These are phyloP conservation scores for Phytophthora chlamydospora DNA, from an alignment of 352 stramenopile genomes.

Conservation along the genomic window DNA sequence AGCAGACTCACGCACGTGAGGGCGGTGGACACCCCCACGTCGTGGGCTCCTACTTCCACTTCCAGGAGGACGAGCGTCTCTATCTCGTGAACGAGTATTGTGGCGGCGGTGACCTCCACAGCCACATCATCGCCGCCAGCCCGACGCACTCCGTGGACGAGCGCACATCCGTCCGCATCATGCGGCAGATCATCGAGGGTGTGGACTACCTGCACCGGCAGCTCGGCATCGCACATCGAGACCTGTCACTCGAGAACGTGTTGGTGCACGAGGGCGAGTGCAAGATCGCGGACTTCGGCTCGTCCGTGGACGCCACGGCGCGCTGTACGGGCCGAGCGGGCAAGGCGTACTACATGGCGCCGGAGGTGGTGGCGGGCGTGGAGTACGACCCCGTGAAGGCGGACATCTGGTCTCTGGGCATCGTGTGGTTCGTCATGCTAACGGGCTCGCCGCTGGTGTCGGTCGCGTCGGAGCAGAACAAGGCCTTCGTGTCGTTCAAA, in stretches of 20 bases:
- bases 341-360: constrained; percentile 59
- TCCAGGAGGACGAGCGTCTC: no score
- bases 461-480: constrained; percentile 33
- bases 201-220: constrained; percentile 36
- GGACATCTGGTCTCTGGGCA: constrained; percentile 58
- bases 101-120: constrained; percentile 46
- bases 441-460: constrained; percentile 40
- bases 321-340: constrained; percentile 14
- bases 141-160: constrained; percentile 10
- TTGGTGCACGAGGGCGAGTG: constrained; percentile 31
- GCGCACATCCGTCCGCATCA: constrained; percentile 10
- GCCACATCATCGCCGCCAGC: constrained; percentile 2
- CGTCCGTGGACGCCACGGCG: constrained; percentile 33
- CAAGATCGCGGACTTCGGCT: constrained; percentile 51
- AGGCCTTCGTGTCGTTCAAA: constrained; percentile 36
- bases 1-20: constrained; percentile 80
- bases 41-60: no score
- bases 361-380: constrained; percentile 37
- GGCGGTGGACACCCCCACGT: no score
- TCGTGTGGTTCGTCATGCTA: constrained; percentile 59
- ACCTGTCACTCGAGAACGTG: constrained; percentile 46
- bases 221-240: constrained; percentile 36
- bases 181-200: constrained; percentile 31
- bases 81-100: no score
- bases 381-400: constrained; percentile 47